Conservation (phyloP, 345 rosid genomes). For the Gossypium australe region DNA sequence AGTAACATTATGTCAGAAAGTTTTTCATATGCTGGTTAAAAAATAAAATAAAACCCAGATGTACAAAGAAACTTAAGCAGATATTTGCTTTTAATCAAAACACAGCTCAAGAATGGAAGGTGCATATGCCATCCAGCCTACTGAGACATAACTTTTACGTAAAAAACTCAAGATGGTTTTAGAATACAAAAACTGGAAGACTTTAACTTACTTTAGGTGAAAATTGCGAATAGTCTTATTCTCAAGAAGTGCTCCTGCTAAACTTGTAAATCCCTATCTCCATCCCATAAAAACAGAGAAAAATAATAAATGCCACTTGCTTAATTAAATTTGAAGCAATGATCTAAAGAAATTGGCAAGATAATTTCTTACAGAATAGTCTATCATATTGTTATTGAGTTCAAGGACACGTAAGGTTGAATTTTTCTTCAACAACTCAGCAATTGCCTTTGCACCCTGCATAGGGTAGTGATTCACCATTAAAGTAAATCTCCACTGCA, state of each 20-base stretch:
- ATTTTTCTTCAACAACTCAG: conserved; percentile 83
- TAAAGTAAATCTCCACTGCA: conserved; percentile 9
- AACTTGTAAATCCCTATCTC: conserved; percentile 92
- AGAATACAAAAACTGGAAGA: conserved; percentile 9
- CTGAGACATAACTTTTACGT: background rate
- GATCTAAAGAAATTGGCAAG: conserved; percentile 8
- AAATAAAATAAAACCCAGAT: background rate
- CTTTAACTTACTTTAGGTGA: conserved; percentile 74
- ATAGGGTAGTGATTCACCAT: conserved; percentile 9
- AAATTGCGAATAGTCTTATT: conserved; percentile 59
- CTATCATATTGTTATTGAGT: conserved; percentile 93
- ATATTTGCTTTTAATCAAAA: conserved; percentile 10
- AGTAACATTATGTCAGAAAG: conserved; percentile 26
- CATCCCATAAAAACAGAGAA: conserved; percentile 30
- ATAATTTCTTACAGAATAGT: conserved; percentile 70
- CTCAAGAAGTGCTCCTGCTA: conserved; percentile 77
- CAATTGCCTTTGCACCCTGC: conserved; percentile 93
- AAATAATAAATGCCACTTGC: conserved; percentile 17
- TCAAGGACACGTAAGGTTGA: conserved; percentile 70
- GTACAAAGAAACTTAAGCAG: conserved; percentile 9
- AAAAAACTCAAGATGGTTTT: background rate
- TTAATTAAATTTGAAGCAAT: conserved; percentile 7
- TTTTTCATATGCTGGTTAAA: conserved; percentile 13
- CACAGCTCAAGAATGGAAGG: conserved; percentile 9
- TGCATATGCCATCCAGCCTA: background rate